Evolutionary conservation across 2,329 filamentous ascomycete species (phyloP), one percentile per base, ranked within the genome.

Genomic region (Apiospora pterosperma): DNA sequence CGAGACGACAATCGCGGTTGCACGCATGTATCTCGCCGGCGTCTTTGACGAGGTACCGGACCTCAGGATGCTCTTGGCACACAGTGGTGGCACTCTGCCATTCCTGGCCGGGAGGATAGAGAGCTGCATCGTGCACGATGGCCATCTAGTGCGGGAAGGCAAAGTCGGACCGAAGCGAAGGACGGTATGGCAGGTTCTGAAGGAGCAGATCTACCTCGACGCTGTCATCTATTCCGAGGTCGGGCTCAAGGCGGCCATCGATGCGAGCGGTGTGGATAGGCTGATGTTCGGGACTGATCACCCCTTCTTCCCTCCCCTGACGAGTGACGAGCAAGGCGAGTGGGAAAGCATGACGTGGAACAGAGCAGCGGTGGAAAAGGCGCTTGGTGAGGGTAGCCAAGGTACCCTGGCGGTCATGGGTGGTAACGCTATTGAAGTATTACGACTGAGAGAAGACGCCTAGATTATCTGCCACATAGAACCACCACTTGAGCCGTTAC

Each of bases 51-150:
- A 86, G 11, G 90, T 93, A 55, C 85, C 85, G 0, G 80, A 81
- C 10, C 78, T 97, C 67, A 83, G 87, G 25, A 88, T 97, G 73
- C 81, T 97, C 63, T 82, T 97, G 5, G 94, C 94, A 0, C 94
- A 97, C 77, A 93, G 91, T 28, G 94, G 94, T 1, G 94, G 94
- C 2, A 95, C 93, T 0, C 80, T 97, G 59, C 94, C 94, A 0
- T 97, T 97, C 76, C 81, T 97, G 2, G 94, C 93, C 0, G 94
- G 94, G 0, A 83, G 94, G 34, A 93, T 97, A 62, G 93, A 97
- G 78, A 94, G 90, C 73, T 97, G 93, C 74, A 88, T 97, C 62
- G 77, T 88, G 65, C 94, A 97, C 78, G 93, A 97, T 73, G 90
- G 87, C 0, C 88, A 93, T 73, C 83, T 96, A 42, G 86, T 90